A percentile compares a stretch with the other conserved stretches of the same genome.
Conservation (phyloP, 768 basidiomycete genomes). For the Omphalotus guepiniiformis region DNA sequence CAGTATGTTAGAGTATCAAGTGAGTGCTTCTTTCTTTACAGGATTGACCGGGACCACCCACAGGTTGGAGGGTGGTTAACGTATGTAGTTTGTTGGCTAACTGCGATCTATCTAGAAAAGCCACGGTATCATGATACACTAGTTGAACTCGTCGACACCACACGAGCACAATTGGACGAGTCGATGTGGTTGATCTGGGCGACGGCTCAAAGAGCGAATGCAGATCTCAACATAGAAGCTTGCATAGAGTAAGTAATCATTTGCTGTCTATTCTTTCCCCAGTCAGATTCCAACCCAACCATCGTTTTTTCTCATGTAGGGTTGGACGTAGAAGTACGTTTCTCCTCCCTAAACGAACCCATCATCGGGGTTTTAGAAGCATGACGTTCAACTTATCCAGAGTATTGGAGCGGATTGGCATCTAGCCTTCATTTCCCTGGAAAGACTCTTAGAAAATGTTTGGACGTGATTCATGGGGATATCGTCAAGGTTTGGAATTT, state of each 20-base stretch:
- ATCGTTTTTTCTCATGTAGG: not conserved
- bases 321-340: not conserved
- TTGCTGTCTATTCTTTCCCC: not conserved
- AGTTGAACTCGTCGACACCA: not conserved
- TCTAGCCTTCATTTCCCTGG: conserved; percentile 16
- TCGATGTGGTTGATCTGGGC: conserved; percentile 11
- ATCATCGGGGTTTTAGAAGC: not conserved
- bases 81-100: not conserved
- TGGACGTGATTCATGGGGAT: conserved; percentile 13
- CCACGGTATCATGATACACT: not conserved
- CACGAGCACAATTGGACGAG: conserved; percentile 8
- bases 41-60: no score
- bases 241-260: conserved; percentile 12
- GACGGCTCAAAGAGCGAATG: conserved; percentile 11
- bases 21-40: conserved; percentile 1
- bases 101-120: not conserved
- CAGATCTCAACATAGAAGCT: conserved; percentile 12
- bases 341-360: not conserved
- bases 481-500: conserved; percentile 24
- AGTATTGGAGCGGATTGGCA: conserved; percentile 11
- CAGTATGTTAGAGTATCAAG: conserved; percentile 10
- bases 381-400: not conserved
- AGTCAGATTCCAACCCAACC: no score
- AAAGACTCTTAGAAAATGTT: conserved; percentile 11
- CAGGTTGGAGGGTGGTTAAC: not conserved